Percentiles rank a stretch among this genome's conserved stretches.
Evolutionary conservation across 169 alveolate species (phyloP).

Genomic region (Plasmodium fragile): DNA sequence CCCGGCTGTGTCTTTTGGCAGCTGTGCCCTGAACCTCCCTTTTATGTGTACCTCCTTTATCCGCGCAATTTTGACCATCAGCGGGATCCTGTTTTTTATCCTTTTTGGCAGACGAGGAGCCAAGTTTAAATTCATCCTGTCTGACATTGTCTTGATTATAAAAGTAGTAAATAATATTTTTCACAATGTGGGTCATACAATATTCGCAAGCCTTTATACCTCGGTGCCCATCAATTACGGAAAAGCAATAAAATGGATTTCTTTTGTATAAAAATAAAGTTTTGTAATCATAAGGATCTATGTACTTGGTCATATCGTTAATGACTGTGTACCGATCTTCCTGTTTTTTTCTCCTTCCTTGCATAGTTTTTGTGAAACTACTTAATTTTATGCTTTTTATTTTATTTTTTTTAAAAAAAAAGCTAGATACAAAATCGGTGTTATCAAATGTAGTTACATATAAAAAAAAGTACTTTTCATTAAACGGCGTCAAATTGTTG

Average conservation of each 20-base stretch:
- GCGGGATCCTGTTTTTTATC: neutral
- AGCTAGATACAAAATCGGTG: constrained; percentile 45
- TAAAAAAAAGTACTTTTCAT: constrained; percentile 44
- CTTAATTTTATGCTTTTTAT: constrained; percentile 33
- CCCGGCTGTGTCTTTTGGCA: neutral
- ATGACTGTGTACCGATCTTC: constrained; percentile 59
- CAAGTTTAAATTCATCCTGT: constrained; percentile 5
- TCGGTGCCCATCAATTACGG: constrained; percentile 67
- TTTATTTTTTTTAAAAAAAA: constrained; percentile 27
- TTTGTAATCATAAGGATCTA: constrained; percentile 61
- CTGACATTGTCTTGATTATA: constrained; percentile 28
- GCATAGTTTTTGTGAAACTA: constrained; percentile 69
- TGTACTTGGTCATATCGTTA: constrained; percentile 49
- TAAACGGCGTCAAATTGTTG: constrained; percentile 48
- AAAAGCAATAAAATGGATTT: constrained; percentile 58
- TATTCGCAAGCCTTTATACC: constrained; percentile 74
- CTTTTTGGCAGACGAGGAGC: neutral
- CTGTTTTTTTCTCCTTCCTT: constrained; percentile 71
- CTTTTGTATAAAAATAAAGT: constrained; percentile 54
- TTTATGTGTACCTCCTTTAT: neutral
- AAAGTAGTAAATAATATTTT: constrained; percentile 51
- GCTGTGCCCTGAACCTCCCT: neutral
- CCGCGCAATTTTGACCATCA: neutral
- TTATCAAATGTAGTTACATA: constrained; percentile 59
- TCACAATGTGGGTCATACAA: constrained; percentile 53